Conservation (phyloP, 129 eudicot species). For the Flaveria brownii region DNA sequence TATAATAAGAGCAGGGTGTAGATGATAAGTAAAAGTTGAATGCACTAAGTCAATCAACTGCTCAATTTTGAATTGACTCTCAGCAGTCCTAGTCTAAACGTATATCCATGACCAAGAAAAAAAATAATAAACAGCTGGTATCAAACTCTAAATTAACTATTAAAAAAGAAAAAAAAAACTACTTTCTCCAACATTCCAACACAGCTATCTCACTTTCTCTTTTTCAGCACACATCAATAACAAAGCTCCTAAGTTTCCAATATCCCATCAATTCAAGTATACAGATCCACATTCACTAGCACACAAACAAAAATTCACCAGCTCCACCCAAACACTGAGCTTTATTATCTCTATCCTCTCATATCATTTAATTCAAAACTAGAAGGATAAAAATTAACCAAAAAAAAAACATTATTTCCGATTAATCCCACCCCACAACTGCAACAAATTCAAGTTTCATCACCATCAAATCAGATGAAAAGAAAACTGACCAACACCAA, state of each 20-base stretch:
- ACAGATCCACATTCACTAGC: neutral
- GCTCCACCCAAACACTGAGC: slow-evolving; percentile 16
- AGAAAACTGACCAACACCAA: neutral
- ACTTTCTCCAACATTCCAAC: slow-evolving; percentile 12
- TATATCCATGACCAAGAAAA: neutral
- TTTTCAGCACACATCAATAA: neutral
- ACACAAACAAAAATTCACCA: slow-evolving; percentile 5
- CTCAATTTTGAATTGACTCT: neutral
- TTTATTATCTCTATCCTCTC: slow-evolving; percentile 14
- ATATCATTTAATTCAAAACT: slow-evolving; percentile 12
- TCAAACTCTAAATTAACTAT: neutral
- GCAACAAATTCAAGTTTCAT: slow-evolving; percentile 15
- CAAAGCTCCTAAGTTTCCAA: slow-evolving; percentile 1
- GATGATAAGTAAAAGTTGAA: neutral
- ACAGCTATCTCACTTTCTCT: slow-evolving; percentile 18
- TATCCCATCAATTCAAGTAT: neutral
- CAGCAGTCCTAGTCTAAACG: neutral
- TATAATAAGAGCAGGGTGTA: neutral
- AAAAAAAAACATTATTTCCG: slow-evolving; percentile 7
- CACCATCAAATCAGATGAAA: too few species aligned
- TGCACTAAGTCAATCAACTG: neutral
- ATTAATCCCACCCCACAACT: slow-evolving; percentile 19
- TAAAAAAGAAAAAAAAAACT: neutral
- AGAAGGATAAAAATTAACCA: neutral
- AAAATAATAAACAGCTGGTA: neutral